Percentiles rank a stretch among this genome's conserved stretches.
phyloP scores from a whole-genome alignment of 2,329 filamentous ascomycete genomes.

The Lojkania enalia region DNA sequence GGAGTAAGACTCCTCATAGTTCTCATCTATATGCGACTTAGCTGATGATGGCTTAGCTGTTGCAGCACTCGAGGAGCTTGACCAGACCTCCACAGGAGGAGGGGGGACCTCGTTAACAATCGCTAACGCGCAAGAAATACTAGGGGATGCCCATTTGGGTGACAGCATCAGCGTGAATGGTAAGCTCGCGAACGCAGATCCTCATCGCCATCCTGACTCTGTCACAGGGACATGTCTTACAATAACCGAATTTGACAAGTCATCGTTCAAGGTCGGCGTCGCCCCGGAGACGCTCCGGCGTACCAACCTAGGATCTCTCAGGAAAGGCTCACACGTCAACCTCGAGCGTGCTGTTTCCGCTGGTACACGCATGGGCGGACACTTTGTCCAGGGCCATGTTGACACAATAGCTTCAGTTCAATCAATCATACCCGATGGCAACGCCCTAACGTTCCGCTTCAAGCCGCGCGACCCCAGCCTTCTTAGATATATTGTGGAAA shows the following conservation, averaged over 20 bases:
- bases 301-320: slow-evolving; percentile 85
- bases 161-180: slow-evolving; percentile 97
- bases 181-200: slow-evolving; percentile 14
- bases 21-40: slow-evolving; percentile 18
- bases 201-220: slow-evolving; percentile 1
- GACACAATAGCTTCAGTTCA: slow-evolving; percentile 82
- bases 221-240: slow-evolving; percentile 77
- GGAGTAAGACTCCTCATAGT: slow-evolving; percentile 64
- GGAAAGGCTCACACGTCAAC: slow-evolving; percentile 72
- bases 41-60: slow-evolving; percentile 65
- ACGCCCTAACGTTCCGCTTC: slow-evolving; percentile 86
- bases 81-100: slow-evolving; percentile 68
- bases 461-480: slow-evolving; percentile 69
- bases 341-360: slow-evolving; percentile 91
- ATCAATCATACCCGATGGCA: slow-evolving; percentile 77
- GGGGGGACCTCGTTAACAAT: slow-evolving; percentile 92
- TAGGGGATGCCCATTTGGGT: slow-evolving; percentile 80
- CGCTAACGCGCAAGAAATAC: slow-evolving; percentile 71
- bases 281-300: slow-evolving; percentile 94
- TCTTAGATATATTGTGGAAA: slow-evolving; percentile 88
- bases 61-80: slow-evolving; percentile 76
- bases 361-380: slow-evolving; percentile 92
- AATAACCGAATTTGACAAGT: slow-evolving; percentile 70
- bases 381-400: slow-evolving; percentile 97
- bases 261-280: slow-evolving; percentile 84